Conservation (phyloP, 345 rosid genomes). For the Euphorbia pulcherrima region DNA sequence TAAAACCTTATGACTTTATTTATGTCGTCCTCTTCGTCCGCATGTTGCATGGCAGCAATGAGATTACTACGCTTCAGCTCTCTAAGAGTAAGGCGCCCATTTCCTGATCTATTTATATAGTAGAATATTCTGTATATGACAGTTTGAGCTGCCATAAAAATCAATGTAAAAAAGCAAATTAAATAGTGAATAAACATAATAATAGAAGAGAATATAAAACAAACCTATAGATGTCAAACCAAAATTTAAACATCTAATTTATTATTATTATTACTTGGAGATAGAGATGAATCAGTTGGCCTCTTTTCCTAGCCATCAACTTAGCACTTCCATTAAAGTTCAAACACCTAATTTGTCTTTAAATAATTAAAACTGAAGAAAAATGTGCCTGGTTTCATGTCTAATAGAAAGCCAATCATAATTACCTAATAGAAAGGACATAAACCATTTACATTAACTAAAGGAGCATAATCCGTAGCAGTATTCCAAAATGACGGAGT, state of each 20-base stretch:
- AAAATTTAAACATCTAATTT: not conserved
- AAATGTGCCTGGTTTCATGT: no score
- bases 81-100: conserved; percentile 78
- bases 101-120: conserved; percentile 80
- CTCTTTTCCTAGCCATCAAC: not conserved
- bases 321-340: not conserved
- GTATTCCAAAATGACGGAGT: not conserved
- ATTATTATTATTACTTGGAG: not conserved
- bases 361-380: not conserved
- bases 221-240: not conserved
- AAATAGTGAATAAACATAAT: not conserved
- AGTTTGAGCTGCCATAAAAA: conserved; percentile 73
- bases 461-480: not conserved
- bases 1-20: conserved; percentile 86
- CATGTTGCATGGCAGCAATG: conserved; percentile 81
- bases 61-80: conserved; percentile 91
- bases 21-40: conserved; percentile 95
- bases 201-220: not conserved
- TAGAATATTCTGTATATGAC: conserved; percentile 94
- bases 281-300: not conserved
- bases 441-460: not conserved
- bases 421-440: not conserved
- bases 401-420: not conserved
- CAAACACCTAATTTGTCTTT: not conserved
- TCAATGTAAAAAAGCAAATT: not conserved